Percentiles rank a stretch among this genome's conserved stretches.
These are phyloP conservation scores for Geoglossum cookeanum DNA, from an alignment of 2,329 filamentous ascomycete species.

Conservation along the genomic window DNA sequence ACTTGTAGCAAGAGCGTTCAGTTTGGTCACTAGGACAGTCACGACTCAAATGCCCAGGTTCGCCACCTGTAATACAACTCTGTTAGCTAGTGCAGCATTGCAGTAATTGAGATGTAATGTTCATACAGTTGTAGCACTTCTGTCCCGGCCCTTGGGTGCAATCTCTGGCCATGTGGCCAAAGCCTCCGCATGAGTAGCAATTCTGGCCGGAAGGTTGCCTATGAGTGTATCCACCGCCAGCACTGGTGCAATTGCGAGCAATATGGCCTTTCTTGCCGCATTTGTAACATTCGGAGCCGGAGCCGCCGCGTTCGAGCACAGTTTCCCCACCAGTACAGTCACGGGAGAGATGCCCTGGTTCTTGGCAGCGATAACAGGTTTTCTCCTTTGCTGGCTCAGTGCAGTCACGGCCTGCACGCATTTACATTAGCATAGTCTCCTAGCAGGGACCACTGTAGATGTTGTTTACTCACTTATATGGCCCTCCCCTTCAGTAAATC, in stretches of 20 bases:
- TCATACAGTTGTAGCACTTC: constrained; percentile 97
- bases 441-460: neutral
- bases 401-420: constrained; percentile 60
- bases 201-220: constrained; percentile 44
- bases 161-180: constrained; percentile 93
- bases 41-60: constrained; percentile 85
- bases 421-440: constrained; percentile 1
- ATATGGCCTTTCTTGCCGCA: constrained; percentile 95
- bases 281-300: constrained; percentile 77
- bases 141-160: constrained; percentile 72
- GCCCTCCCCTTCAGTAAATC: constrained; percentile 33
- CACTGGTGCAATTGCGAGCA: constrained; percentile 70
- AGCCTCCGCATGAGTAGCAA: constrained; percentile 96
- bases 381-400: constrained; percentile 75
- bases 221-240: constrained; percentile 30
- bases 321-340: constrained; percentile 45
- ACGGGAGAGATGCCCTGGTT: constrained; percentile 60
- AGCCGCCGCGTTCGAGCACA: constrained; percentile 23
- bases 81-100: constrained; percentile 9
- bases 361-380: constrained; percentile 35
- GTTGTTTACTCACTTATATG: constrained; percentile 62
- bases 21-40: constrained; percentile 86
- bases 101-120: constrained; percentile 1
- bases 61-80: constrained; percentile 33
- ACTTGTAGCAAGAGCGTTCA: constrained; percentile 97